Conservation (phyloP, 805 yeast genomes). For the Priceomyces haplophilus region DNA sequence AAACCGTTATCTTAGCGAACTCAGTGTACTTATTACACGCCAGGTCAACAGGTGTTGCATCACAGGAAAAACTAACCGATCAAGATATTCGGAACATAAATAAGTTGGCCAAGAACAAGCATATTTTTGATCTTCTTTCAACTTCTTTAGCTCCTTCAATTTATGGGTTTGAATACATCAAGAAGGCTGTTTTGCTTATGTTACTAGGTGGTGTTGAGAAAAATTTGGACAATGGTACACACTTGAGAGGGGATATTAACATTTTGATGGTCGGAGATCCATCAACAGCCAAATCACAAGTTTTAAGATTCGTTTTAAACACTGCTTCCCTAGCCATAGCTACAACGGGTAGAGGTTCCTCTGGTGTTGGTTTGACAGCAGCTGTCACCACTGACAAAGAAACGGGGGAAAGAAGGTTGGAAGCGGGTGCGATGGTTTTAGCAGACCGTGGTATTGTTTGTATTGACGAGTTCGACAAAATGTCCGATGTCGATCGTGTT, state of each 20-base stretch:
- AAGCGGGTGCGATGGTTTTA: constrained; percentile 99
- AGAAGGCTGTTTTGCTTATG: constrained; percentile 87
- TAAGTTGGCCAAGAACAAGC: constrained; percentile 63
- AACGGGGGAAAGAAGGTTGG: constrained; percentile 93
- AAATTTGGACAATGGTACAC: constrained; percentile 91
- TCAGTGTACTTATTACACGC: constrained; percentile 87
- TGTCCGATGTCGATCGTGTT: constrained; percentile 94
- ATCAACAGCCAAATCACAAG: constrained; percentile 95
- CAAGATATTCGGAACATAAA: constrained; percentile 84
- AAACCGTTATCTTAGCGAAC: constrained; percentile 81
- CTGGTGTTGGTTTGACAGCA: constrained; percentile 99
- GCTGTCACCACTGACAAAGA: constrained; percentile 96
- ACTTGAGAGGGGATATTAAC: constrained; percentile 96
- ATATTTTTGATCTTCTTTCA: constrained; percentile 74
- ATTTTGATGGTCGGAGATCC: constrained; percentile 98
- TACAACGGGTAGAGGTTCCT: constrained; percentile 98
- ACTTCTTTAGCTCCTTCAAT: constrained; percentile 94
- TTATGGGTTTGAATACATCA: constrained; percentile 88
- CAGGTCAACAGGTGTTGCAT: constrained; percentile 79
- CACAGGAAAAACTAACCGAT: constrained; percentile 67
- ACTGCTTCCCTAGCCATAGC: constrained; percentile 96
- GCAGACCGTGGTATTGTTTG: constrained; percentile 98
- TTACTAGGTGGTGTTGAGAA: constrained; percentile 92
- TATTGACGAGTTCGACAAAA: constrained; percentile 98
- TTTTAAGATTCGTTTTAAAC: constrained; percentile 88